Percentiles rank a stretch among this genome's conserved stretches.
Conservation (phyloP, 2,329 filamentous ascomycete species). For the Xylariaceae sp. region DNA sequence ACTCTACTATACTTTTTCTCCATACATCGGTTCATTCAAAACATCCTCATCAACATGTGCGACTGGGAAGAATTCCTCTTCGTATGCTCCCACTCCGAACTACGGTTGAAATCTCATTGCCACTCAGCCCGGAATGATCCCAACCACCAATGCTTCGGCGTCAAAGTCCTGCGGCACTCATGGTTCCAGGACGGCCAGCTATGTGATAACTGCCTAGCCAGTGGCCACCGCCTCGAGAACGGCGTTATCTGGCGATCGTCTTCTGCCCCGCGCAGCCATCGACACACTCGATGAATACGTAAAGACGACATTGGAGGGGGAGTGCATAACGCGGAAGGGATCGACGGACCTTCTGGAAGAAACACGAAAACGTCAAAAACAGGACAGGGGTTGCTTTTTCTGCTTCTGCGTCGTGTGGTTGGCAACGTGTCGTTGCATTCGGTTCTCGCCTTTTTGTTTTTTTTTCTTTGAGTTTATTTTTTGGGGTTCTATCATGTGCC, state of each 20-base stretch:
- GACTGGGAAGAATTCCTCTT: conserved; percentile 66
- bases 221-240: conserved; percentile 22
- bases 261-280: conserved; percentile 3
- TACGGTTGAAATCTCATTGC: conserved; percentile 62
- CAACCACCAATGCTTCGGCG: conserved; percentile 61
- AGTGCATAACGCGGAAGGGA: not conserved
- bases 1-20: too few species aligned
- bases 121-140: conserved; percentile 70
- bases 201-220: conserved; percentile 44
- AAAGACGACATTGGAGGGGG: not conserved
- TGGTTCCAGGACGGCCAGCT: conserved; percentile 48
- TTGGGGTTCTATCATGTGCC: not conserved
- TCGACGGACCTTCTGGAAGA: too few species aligned
- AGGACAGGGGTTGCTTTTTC: too few species aligned
- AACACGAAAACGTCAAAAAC: too few species aligned
- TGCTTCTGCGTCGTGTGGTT: too few species aligned
- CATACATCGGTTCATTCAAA: too few species aligned
- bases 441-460: not conserved
- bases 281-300: not conserved
- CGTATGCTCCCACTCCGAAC: conserved; percentile 54
- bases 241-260: conserved; percentile 23
- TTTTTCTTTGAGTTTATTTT: not conserved
- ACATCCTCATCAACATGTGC: conserved; percentile 48
- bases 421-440: not conserved
- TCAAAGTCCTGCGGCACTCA: conserved; percentile 59